phyloP scores from a whole-genome alignment of 768 basidiomycete species.

The Dacryopinax primogenitus region DNA sequence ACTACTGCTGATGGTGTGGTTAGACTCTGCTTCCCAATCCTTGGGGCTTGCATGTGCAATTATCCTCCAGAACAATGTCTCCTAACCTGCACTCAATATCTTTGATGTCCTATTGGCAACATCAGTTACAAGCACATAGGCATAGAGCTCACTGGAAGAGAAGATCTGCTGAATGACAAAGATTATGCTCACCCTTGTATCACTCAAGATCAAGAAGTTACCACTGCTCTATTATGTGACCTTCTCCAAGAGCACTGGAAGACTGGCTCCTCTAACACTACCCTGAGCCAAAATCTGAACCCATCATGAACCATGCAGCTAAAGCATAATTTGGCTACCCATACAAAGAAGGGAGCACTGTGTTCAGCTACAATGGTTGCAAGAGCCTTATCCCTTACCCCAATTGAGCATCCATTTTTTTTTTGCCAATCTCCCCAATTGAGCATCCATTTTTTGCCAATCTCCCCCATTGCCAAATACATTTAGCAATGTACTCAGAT shows the following conservation, averaged over 20 bases:
- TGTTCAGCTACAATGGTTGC: background rate
- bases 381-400: background rate
- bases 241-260: background rate
- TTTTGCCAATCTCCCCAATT: slow-evolving; percentile 25
- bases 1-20: slow-evolving; percentile 28
- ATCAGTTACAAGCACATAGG: background rate
- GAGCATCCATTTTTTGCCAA: slow-evolving; percentile 22
- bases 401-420: slow-evolving; percentile 19
- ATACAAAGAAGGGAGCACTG: background rate
- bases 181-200: background rate
- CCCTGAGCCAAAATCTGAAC: background rate
- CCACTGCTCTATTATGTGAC: background rate
- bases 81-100: slow-evolving; percentile 11
- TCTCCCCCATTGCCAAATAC: slow-evolving; percentile 25
- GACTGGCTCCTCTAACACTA: background rate
- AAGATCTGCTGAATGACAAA: slow-evolving; percentile 19
- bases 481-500: slow-evolving; percentile 25
- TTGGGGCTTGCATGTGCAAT: slow-evolving; percentile 19
- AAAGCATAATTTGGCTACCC: background rate
- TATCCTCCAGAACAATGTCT: slow-evolving; percentile 17
- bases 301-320: background rate
- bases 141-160: background rate
- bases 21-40: slow-evolving; percentile 27
- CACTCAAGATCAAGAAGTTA: background rate
- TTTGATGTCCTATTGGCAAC: slow-evolving; percentile 13